Evolutionary conservation across 2,329 filamentous ascomycete genomes (phyloP).

Genomic region (Colletotrichum navitas): DNA sequence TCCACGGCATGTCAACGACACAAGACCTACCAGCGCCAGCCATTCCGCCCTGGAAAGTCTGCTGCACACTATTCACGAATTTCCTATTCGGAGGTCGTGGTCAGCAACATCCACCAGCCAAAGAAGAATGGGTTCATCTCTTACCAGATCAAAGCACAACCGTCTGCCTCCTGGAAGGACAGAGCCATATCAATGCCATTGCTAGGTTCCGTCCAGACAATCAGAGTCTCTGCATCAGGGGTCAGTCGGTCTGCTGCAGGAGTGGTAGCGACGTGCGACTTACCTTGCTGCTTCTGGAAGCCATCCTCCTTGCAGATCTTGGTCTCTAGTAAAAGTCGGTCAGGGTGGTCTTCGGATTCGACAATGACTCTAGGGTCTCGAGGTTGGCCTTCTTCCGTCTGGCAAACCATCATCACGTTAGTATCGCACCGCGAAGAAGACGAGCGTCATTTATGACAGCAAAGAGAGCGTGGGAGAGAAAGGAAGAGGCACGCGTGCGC

Average conservation of each 20-base stretch:
- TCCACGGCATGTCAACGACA: not conserved
- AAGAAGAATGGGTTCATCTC: slow-evolving; percentile 45
- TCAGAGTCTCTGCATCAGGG: slow-evolving; percentile 82
- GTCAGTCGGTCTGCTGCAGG: slow-evolving; percentile 49
- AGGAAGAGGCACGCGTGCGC: slow-evolving; percentile 12
- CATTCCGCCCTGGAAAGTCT: slow-evolving; percentile 73
- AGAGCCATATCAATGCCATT: slow-evolving; percentile 96
- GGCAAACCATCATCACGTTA: slow-evolving; percentile 34
- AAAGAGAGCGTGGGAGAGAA: slow-evolving; percentile 8
- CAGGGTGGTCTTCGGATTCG: slow-evolving; percentile 91
- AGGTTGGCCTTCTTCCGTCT: slow-evolving; percentile 70
- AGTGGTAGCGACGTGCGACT: slow-evolving; percentile 48
- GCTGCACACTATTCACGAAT: slow-evolving; percentile 89
- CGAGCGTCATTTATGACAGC: not conserved
- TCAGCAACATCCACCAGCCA: slow-evolving; percentile 6
- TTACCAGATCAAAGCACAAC: slow-evolving; percentile 92
- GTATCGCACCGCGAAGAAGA: slow-evolving; percentile 10
- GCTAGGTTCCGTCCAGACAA: slow-evolving; percentile 92
- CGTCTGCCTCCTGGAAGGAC: slow-evolving; percentile 97
- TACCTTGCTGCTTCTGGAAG: slow-evolving; percentile 98
- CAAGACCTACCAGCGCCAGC: slow-evolving; percentile 69
- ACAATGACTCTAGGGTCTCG: slow-evolving; percentile 92
- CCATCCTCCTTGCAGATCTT: slow-evolving; percentile 93
- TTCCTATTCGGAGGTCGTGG: slow-evolving; percentile 69
- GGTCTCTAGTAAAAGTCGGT: slow-evolving; percentile 87